Evolutionary conservation across 139 green algal genomes (phyloP).

Genomic region (Haematococcus lacustris): DNA sequence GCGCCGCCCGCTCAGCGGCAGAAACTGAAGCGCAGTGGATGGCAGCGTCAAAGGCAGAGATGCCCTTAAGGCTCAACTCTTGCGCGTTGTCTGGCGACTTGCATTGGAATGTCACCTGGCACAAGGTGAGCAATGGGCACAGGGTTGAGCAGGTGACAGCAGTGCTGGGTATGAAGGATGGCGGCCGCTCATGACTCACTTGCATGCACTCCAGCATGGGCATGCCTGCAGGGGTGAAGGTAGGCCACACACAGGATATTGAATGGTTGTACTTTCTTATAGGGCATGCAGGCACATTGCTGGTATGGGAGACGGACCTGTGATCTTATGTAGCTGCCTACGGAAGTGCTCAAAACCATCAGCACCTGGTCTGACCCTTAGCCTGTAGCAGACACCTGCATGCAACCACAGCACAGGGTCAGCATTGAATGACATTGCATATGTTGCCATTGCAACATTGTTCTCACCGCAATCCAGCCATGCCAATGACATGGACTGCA

Average conservation of each 20-base stretch:
- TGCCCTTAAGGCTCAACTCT: constrained; percentile 9
- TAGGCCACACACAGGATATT: no score
- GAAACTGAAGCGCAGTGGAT: constrained; percentile 4
- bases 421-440: neutral
- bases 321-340: constrained; percentile 10
- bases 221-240: constrained; percentile 1
- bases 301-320: neutral
- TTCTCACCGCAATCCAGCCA: no score
- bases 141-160: no score
- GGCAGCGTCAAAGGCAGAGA: constrained; percentile 13
- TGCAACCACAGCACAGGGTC: neutral
- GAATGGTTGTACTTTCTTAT: no score
- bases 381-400: constrained; percentile 2
- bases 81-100: constrained; percentile 7
- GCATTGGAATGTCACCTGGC: constrained; percentile 16
- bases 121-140: no score
- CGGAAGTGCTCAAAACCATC: constrained; percentile 12
- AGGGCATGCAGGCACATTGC: no score
- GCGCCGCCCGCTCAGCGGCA: neutral
- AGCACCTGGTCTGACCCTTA: constrained; percentile 7
- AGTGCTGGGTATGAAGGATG: no score
- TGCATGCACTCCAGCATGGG: constrained; percentile 13
- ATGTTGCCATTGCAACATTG: no score
- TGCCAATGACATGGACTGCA: no score
- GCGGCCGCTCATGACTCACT: no score